phyloP scores from a whole-genome alignment of 495 filamentous ascomycete genomes.

The Friedmanniomyces endolithicus region DNA sequence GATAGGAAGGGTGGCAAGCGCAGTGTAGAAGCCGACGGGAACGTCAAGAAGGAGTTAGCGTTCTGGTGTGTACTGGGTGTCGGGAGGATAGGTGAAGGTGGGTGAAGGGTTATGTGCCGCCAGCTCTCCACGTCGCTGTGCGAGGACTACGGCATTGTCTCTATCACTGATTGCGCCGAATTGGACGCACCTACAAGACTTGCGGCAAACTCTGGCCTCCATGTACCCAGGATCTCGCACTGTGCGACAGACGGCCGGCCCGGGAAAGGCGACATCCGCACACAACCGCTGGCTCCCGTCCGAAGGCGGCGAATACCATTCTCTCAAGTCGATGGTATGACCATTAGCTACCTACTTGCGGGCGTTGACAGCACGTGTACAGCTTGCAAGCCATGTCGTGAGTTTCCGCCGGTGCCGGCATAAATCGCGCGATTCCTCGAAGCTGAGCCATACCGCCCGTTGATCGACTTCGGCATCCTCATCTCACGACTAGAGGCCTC shows the following conservation, averaged over 20 bases:
- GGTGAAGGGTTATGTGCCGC: background rate
- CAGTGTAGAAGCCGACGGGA: constrained; percentile 39
- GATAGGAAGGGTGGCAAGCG: constrained; percentile 38
- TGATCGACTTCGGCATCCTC: no score
- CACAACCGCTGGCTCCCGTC: background rate
- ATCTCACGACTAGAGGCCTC: no score
- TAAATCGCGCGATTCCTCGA: no score
- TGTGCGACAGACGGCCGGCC: background rate
- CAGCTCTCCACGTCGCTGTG: background rate
- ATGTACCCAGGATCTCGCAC: background rate
- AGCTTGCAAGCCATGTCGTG: no score
- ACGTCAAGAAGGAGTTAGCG: constrained; percentile 66
- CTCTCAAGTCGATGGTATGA: no score
- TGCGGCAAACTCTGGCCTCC: background rate
- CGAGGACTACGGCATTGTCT: background rate
- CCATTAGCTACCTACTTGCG: no score
- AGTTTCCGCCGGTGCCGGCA: no score
- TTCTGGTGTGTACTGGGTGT: constrained; percentile 92
- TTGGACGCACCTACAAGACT: background rate
- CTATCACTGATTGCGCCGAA: no score
- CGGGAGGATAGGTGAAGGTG: constrained; percentile 48
- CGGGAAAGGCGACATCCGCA: background rate
- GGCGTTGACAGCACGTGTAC: no score
- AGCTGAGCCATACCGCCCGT: no score
- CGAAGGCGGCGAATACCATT: no score